Conservation (phyloP, 192 early-diverging fungal species). For the Geosiphon pyriformis region DNA sequence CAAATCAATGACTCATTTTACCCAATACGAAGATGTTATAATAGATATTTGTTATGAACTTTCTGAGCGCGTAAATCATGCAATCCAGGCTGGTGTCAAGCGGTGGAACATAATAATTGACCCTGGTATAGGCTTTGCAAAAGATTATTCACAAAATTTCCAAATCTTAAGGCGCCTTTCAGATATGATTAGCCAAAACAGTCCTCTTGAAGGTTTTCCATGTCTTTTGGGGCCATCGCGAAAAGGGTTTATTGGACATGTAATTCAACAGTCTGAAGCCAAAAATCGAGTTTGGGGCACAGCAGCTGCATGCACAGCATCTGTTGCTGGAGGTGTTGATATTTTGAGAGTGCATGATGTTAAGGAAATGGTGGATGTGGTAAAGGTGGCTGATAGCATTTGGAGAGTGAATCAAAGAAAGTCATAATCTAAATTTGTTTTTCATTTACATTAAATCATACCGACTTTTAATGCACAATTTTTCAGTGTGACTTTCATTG, state of each 20-base stretch:
- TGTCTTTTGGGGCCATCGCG: conserved; percentile 86
- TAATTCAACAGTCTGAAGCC: conserved; percentile 59
- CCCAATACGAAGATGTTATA: conserved; percentile 63
- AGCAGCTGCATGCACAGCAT: conserved; percentile 80
- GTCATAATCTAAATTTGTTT: too few species aligned
- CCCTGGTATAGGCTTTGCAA: conserved; percentile 97
- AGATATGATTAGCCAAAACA: conserved; percentile 47
- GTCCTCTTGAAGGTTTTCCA: conserved; percentile 65
- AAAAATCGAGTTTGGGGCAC: conserved; percentile 80
- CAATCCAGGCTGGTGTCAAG: conserved; percentile 74
- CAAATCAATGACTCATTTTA: conserved; percentile 86
- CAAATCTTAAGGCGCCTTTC: conserved; percentile 72
- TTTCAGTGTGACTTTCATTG: too few species aligned
- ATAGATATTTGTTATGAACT: conserved; percentile 66
- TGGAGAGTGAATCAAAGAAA: conserved; percentile 23
- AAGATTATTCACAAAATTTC: conserved; percentile 81
- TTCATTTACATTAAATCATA: too few species aligned
- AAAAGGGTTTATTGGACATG: conserved; percentile 87
- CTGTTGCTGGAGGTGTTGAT: conserved; percentile 71
- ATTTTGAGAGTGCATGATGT: conserved; percentile 96
- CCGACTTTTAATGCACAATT: too few species aligned
- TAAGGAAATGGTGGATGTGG: conserved; percentile 86
- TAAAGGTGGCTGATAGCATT: conserved; percentile 69
- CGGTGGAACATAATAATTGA: conserved; percentile 98
- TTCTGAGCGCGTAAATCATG: conserved; percentile 56